A percentile compares a stretch with the other conserved stretches of the same genome.
These are phyloP conservation scores for Penicillium parvum DNA, from an alignment of 495 filamentous ascomycete genomes.

Conservation along the genomic window DNA sequence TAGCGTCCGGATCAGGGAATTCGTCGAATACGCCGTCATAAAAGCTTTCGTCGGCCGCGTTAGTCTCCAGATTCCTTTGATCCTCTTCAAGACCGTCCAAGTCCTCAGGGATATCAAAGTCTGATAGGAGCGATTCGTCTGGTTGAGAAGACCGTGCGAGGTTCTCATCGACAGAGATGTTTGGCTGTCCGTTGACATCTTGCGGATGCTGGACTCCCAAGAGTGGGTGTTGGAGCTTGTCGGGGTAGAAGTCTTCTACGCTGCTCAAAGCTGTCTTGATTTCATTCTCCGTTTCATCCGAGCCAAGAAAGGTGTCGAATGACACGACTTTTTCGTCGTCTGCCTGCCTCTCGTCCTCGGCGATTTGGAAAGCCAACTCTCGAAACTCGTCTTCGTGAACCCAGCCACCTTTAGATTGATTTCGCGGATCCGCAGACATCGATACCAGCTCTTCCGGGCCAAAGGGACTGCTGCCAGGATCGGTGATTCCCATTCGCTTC, in stretches of 20 bases:
- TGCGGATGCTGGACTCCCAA: conserved; percentile 8
- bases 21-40: conserved; percentile 28
- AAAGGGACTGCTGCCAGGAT: conserved; percentile 68
- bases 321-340: conserved; percentile 42
- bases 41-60: conserved; percentile 19
- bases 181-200: conserved; percentile 6
- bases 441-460: conserved; percentile 73
- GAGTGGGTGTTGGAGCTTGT: conserved; percentile 46
- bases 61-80: background rate
- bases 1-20: conserved; percentile 3
- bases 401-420: conserved; percentile 68
- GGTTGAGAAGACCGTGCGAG: conserved; percentile 43
- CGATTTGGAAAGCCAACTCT: conserved; percentile 55
- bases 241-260: conserved; percentile 77
- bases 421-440: conserved; percentile 77
- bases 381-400: conserved; percentile 85
- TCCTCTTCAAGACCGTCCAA: conserved; percentile 2
- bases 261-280: conserved; percentile 78
- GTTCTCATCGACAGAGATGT: conserved; percentile 45
- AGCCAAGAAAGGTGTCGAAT: conserved; percentile 62
- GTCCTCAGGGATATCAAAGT: background rate
- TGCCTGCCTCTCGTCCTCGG: conserved; percentile 55
- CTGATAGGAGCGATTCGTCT: conserved; percentile 5
- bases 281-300: conserved; percentile 45
- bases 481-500: conserved; percentile 55